Base-by-base conservation (phyloP, 805 yeast genomes). In the Lachancea mirantina region DNA sequence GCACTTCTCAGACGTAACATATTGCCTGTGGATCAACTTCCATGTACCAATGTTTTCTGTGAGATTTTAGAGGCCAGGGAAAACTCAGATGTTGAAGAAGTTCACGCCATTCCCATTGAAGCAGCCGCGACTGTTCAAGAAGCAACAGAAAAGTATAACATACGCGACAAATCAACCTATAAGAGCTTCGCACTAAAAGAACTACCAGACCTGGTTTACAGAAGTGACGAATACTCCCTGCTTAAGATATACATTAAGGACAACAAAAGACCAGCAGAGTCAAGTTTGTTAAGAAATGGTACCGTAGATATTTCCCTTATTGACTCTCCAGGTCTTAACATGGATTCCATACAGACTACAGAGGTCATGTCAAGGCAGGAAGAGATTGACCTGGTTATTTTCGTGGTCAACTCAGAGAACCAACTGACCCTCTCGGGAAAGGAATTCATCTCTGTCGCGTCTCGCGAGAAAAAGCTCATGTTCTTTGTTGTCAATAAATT, bases 241-340 rank as follows among this genome's bases (percentile, higher is more conserved):
- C 64, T 92, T 30, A 82, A 84, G 46, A 80, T 92, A 5, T 92
- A 88, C 50, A 78, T 87, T 14, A 72, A 78, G 28, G 98, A 92
- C 51, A 57, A 62, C 30, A 49, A 44, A 26, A 65, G 67, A 31
- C 69, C 96, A 23, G 68, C 78, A 2, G 75, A 75, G 28, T 74
- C 74, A 45, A 80, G 94, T 46, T 62, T 92, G 34, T 63, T 92
- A 38, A 73, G 78, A 39, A 92, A 92, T 55, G 97, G 96, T 2
- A 82, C 85, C 7, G 84, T 89, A 24, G 96, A 92, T 50, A 87
- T 92, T 36, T 76, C 88, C 15, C 65, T 92, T 40, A 92, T 92
- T 34, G 99, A 92, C 62, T 96, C 97, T 0, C 99, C 99, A 0
- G 99, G 99, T 0, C 67, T 92, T 36, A 92, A 92, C 55, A 70